Percentiles rank a stretch among this genome's conserved stretches.
These are phyloP conservation scores for Diaporthe sp. DNA, from an alignment of 2,329 filamentous ascomycete genomes.

Conservation along the genomic window DNA sequence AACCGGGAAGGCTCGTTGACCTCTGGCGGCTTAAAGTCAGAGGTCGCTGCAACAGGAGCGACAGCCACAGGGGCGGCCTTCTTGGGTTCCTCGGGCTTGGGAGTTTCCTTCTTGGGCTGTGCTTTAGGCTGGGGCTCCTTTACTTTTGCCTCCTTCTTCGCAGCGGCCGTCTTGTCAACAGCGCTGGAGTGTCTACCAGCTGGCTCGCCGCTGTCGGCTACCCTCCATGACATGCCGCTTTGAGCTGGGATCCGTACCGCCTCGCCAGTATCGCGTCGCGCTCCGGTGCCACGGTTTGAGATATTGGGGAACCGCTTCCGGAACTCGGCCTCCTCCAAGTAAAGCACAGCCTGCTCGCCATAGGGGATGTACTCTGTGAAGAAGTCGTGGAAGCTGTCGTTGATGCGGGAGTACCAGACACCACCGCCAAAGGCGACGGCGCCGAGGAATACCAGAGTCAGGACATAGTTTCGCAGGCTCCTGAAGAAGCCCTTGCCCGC, in stretches of 20 bases:
- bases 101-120: constrained; percentile 45
- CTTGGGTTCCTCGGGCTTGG: constrained; percentile 48
- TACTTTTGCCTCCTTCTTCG: constrained; percentile 48
- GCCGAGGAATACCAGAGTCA: constrained; percentile 82
- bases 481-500: constrained; percentile 74
- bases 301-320: constrained; percentile 81
- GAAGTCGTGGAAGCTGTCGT: constrained; percentile 97
- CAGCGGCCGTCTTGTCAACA: constrained; percentile 53
- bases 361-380: constrained; percentile 98
- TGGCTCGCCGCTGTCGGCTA: constrained; percentile 72
- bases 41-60: constrained; percentile 47
- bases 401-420: constrained; percentile 92
- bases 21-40: constrained; percentile 68
- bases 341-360: constrained; percentile 93
- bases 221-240: constrained; percentile 86
- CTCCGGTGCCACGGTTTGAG: constrained; percentile 62
- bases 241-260: constrained; percentile 87
- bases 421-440: constrained; percentile 87
- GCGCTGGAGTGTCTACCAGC: constrained; percentile 75
- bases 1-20: constrained; percentile 76
- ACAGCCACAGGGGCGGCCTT: constrained; percentile 40
- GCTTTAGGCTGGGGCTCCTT: constrained; percentile 47
- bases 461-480: constrained; percentile 81
- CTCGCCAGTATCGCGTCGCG: constrained; percentile 71
- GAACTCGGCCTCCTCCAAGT: constrained; percentile 96